Evolutionary conservation across 192 early-diverging fungal species (phyloP).

Genomic region (Coemansia furcata): DNA sequence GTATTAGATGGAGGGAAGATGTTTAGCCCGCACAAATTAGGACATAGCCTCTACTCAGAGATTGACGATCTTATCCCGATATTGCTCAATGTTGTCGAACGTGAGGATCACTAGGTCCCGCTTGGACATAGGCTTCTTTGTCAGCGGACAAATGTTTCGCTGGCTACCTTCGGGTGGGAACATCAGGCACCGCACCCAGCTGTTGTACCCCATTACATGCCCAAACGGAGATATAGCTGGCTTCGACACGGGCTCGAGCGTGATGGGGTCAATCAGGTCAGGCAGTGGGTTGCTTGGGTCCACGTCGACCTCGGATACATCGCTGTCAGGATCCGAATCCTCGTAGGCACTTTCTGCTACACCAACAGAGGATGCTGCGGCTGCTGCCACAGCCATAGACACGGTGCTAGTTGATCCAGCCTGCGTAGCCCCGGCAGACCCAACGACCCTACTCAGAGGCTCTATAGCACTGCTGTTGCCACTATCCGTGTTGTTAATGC

Average conservation of each 20-base stretch:
- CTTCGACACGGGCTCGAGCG: slow-evolving; percentile 82
- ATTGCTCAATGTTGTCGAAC: slow-evolving; percentile 79
- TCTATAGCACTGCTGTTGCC: slow-evolving; percentile 50
- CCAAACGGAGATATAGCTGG: slow-evolving; percentile 96
- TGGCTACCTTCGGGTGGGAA: slow-evolving; percentile 67
- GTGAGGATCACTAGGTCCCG: slow-evolving; percentile 82
- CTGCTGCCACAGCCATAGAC: slow-evolving; percentile 52
- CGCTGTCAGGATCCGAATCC: slow-evolving; percentile 58
- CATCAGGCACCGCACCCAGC: slow-evolving; percentile 83
- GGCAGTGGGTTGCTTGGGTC: slow-evolving; percentile 80
- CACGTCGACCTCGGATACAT: slow-evolving; percentile 16
- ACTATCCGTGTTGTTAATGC: slow-evolving; percentile 37
- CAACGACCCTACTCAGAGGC: slow-evolving; percentile 5
- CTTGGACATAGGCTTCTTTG: slow-evolving; percentile 90
- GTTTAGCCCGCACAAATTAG: neutral
- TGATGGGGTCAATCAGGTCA: slow-evolving; percentile 93
- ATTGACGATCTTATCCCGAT: slow-evolving; percentile 68
- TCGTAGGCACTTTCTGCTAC: slow-evolving; percentile 66
- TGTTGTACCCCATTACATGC: slow-evolving; percentile 86
- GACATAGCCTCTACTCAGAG: slow-evolving; percentile 28
- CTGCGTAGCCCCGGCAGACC: neutral
- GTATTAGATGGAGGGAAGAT: neutral
- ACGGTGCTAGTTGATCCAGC: neutral
- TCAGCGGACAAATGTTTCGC: slow-evolving; percentile 89
- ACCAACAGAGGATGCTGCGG: slow-evolving; percentile 58